phyloP scores from a whole-genome alignment of 805 yeast species.

The Cyberlindnera euphorbiiphila region DNA sequence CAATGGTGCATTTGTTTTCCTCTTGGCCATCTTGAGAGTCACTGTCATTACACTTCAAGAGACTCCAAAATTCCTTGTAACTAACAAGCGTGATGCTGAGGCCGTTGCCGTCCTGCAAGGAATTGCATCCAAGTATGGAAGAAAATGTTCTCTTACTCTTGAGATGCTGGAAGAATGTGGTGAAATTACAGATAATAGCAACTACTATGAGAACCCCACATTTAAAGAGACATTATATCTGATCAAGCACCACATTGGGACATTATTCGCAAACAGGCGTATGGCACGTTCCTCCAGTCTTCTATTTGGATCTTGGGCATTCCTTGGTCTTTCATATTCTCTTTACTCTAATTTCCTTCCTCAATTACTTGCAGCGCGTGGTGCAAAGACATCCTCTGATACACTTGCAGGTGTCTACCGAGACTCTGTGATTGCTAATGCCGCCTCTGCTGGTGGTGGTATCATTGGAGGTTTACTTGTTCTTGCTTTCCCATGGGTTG shows the following conservation, averaged over 20 bases:
- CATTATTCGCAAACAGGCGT: slow-evolving; percentile 39
- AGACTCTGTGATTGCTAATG: slow-evolving; percentile 43
- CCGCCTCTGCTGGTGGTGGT: slow-evolving; percentile 44
- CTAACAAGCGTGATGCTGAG: slow-evolving; percentile 45
- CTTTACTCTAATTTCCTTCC: slow-evolving; percentile 50
- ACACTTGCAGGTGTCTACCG: slow-evolving; percentile 40
- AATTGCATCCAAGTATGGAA: slow-evolving; percentile 44
- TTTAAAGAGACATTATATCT: slow-evolving; percentile 27
- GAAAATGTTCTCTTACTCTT: slow-evolving; percentile 37
- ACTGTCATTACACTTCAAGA: slow-evolving; percentile 41
- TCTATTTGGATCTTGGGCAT: slow-evolving; percentile 45
- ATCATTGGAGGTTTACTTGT: slow-evolving; percentile 42
- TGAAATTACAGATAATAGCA: slow-evolving; percentile 30
- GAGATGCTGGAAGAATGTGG: slow-evolving; percentile 45
- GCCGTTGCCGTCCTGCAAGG: slow-evolving; percentile 41
- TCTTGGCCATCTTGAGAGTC: slow-evolving; percentile 44
- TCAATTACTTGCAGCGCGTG: slow-evolving; percentile 43
- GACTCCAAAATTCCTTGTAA: slow-evolving; percentile 49
- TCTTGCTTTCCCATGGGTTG: slow-evolving; percentile 29
- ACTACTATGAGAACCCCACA: slow-evolving; percentile 26
- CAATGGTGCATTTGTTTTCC: slow-evolving; percentile 45
- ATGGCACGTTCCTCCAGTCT: slow-evolving; percentile 39
- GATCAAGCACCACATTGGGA: slow-evolving; percentile 35
- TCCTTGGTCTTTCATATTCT: slow-evolving; percentile 51
- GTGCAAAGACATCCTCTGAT: slow-evolving; percentile 41